Conservation (phyloP, 2,329 filamentous ascomycete genomes). For the Plectosphaerella plurivora region DNA sequence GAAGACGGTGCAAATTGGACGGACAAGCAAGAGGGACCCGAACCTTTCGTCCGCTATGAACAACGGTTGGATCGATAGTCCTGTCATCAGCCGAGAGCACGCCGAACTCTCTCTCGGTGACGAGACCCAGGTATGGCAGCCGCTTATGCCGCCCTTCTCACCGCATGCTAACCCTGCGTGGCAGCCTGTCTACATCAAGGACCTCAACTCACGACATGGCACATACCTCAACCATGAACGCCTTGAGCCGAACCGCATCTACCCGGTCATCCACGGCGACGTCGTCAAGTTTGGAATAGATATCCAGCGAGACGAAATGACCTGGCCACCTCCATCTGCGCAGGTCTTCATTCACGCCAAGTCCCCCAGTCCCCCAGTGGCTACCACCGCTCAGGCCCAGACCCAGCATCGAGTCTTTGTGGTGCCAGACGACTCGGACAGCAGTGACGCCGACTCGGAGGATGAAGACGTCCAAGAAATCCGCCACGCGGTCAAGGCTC, state of each 20-base stretch:
- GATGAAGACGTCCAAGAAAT: conserved; percentile 17
- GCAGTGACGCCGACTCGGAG: conserved; percentile 21
- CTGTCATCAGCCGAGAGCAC: conserved; percentile 68
- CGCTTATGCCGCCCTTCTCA: not conserved
- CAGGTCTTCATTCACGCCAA: conserved; percentile 6
- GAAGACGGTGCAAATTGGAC: conserved; percentile 30
- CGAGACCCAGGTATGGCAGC: conserved; percentile 35
- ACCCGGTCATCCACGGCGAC: conserved; percentile 22
- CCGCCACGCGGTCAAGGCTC: conserved; percentile 2
- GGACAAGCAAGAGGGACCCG: conserved; percentile 36
- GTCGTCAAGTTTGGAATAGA: conserved; percentile 28
- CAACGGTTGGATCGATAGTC: conserved; percentile 67
- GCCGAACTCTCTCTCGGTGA: conserved; percentile 47
- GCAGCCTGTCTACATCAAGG: conserved; percentile 40
- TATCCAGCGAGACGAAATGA: conserved; percentile 22
- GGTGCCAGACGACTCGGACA: conserved; percentile 38
- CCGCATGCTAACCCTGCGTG: conserved; percentile 10
- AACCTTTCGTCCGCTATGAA: conserved; percentile 27
- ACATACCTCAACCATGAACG: conserved; percentile 37
- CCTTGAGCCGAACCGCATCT: conserved; percentile 12
- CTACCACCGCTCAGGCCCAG: conserved; percentile 13
- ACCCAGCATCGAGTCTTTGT: conserved; percentile 22
- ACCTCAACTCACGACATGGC: conserved; percentile 48
- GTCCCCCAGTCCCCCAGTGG: too few relatives aligned
- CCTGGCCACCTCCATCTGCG: conserved; percentile 29